A percentile compares a stretch with the other conserved stretches of the same genome.
Conservation (phyloP, 2,329 filamentous ascomycete genomes). For the Cylindrodendrum hubeiense region DNA sequence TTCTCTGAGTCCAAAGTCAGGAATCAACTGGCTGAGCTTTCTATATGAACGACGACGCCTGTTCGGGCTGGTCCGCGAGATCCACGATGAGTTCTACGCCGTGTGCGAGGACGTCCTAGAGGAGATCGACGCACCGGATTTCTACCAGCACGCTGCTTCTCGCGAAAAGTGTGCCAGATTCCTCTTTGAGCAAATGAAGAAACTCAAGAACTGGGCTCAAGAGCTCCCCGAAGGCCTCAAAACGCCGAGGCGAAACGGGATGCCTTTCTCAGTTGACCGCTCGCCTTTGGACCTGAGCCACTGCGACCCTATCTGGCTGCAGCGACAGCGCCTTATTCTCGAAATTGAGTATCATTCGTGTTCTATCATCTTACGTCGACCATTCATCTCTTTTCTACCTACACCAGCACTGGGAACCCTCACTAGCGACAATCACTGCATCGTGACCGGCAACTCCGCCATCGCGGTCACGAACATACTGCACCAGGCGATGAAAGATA, state of each 20-base stretch:
- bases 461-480: conserved; percentile 45
- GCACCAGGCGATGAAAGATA: conserved; percentile 42
- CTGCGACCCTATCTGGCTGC: conserved; percentile 56
- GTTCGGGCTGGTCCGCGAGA: conserved; percentile 31
- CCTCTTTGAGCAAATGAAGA: conserved; percentile 46
- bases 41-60: conserved; percentile 33
- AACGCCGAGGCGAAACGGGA: conserved; percentile 48
- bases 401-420: conserved; percentile 42
- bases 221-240: conserved; percentile 54
- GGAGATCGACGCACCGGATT: conserved; percentile 29
- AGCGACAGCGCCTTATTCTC: conserved; percentile 55
- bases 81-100: conserved; percentile 29
- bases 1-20: conserved; percentile 2
- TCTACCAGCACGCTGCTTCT: conserved; percentile 40
- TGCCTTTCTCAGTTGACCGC: conserved; percentile 54
- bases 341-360: conserved; percentile 59
- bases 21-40: conserved; percentile 41
- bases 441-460: conserved; percentile 40
- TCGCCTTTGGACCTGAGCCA: conserved; percentile 47
- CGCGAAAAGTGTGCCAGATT: conserved; percentile 46
- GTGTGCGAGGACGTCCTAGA: conserved; percentile 32
- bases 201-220: conserved; percentile 42
- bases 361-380: conserved; percentile 52
- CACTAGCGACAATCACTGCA: conserved; percentile 43
- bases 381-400: conserved; percentile 54